Percentiles rank a stretch among this genome's conserved stretches.
Conservation (phyloP, 768 basidiomycete species). For the Lentinula boryana region DNA sequence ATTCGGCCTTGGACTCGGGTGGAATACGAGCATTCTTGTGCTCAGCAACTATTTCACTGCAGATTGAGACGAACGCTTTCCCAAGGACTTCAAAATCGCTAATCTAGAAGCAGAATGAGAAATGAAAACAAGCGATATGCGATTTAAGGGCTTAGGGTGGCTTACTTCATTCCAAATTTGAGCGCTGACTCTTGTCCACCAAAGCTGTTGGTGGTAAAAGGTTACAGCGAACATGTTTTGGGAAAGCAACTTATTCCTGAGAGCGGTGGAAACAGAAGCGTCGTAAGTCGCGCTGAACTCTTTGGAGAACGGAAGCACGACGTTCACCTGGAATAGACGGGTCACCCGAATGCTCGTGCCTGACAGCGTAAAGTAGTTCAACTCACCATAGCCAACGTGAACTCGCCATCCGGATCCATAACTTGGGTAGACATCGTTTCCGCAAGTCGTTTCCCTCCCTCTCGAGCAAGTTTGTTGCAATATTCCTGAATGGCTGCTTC, state of each 20-base stretch:
- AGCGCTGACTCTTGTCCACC: slow-evolving; percentile 35
- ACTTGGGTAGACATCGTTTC: slow-evolving; percentile 53
- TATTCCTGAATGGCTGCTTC: slow-evolving; percentile 67
- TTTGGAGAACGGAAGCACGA: slow-evolving; percentile 24
- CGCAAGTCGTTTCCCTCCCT: slow-evolving; percentile 57
- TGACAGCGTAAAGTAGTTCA: too few species aligned
- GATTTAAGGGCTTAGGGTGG: neutral
- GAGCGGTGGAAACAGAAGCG: slow-evolving; percentile 10
- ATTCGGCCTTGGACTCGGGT: neutral
- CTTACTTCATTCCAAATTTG: slow-evolving; percentile 34
- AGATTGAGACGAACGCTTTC: slow-evolving; percentile 2
- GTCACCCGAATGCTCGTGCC: too few species aligned
- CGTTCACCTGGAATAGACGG: slow-evolving; percentile 21
- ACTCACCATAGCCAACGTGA: slow-evolving; percentile 66
- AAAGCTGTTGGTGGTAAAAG: slow-evolving; percentile 28
- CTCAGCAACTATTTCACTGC: neutral
- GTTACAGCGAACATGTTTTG: slow-evolving; percentile 24
- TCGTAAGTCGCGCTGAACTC: slow-evolving; percentile 10
- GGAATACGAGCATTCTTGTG: neutral
- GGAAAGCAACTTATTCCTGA: slow-evolving; percentile 23
- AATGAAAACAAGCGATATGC: neutral
- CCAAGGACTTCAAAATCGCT: slow-evolving; percentile 14
- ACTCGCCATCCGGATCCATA: slow-evolving; percentile 51
- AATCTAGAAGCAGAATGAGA: neutral
- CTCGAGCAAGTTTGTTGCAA: slow-evolving; percentile 59